Conservation (phyloP, 257 asterid genomes). For the Fraxinus anomala region DNA sequence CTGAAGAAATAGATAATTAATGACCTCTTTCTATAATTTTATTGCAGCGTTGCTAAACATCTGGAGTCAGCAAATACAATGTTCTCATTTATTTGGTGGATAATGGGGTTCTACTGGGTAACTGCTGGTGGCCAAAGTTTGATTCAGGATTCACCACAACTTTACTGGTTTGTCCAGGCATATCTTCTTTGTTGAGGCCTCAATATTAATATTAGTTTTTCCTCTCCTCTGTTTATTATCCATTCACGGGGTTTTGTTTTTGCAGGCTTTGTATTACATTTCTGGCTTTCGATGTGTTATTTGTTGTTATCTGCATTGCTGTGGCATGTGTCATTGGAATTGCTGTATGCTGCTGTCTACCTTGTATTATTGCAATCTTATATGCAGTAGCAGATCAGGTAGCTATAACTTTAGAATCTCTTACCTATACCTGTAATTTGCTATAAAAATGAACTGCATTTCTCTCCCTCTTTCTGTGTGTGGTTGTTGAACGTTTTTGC, state of each 20-base stretch:
- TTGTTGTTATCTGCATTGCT: constrained; percentile 91
- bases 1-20: constrained; percentile 20
- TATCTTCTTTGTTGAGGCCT: constrained; percentile 19
- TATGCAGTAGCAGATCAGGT: constrained; percentile 99
- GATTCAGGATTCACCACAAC: constrained; percentile 73
- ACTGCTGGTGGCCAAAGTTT: constrained; percentile 74
- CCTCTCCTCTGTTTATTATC: constrained; percentile 1
- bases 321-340: constrained; percentile 94
- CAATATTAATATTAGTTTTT: constrained; percentile 1
- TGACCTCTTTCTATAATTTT: constrained; percentile 22
- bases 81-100: constrained; percentile 99
- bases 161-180: constrained; percentile 71
- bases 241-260: constrained; percentile 17
- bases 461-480: not conserved
- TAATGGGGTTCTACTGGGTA: constrained; percentile 94
- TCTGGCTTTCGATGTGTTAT: constrained; percentile 96
- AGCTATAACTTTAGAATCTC: constrained; percentile 2
- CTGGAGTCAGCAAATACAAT: constrained; percentile 92
- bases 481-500: not conserved
- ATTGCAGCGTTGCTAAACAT: constrained; percentile 69
- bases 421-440: not conserved
- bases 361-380: constrained; percentile 90
- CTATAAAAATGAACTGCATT: not conserved
- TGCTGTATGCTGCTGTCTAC: constrained; percentile 99
- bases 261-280: constrained; percentile 95